Conservation (phyloP, 495 filamentous ascomycete species). For the Aspergillus homomorphus region DNA sequence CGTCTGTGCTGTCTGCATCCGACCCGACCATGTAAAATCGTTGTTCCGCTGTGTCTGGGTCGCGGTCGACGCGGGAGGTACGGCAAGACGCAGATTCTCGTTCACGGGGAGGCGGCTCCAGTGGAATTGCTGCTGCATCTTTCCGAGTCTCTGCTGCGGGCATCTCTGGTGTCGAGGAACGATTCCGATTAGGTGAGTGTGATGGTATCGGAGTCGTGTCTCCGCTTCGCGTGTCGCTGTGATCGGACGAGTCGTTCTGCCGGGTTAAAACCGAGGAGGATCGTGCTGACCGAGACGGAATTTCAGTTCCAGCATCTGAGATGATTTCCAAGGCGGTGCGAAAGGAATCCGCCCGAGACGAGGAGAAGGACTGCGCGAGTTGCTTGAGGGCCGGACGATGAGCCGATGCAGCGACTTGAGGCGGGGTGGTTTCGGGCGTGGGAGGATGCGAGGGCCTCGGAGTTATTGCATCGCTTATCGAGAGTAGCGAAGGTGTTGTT, state of each 20-base stretch:
- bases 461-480: slow-evolving; percentile 43
- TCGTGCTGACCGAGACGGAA: slow-evolving; percentile 29
- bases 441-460: slow-evolving; percentile 66
- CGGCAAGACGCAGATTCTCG: background rate
- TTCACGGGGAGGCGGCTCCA: background rate
- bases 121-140: background rate
- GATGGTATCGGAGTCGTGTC: background rate
- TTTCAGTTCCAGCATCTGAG: slow-evolving; percentile 59
- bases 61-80: background rate
- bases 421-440: slow-evolving; percentile 71
- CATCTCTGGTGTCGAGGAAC: background rate
- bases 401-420: slow-evolving; percentile 47
- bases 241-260: slow-evolving; percentile 23
- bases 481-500: slow-evolving; percentile 24
- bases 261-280: slow-evolving; percentile 17
- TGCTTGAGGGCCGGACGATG: slow-evolving; percentile 38
- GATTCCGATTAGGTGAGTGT: background rate
- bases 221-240: slow-evolving; percentile 1
- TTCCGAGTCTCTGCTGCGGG: background rate
- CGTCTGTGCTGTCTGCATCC: slow-evolving; percentile 23
- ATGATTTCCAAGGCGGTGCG: slow-evolving; percentile 65
- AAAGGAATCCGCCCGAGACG: slow-evolving; percentile 67
- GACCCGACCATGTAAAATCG: slow-evolving; percentile 10
- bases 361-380: slow-evolving; percentile 34
- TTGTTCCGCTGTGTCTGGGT: background rate